These are phyloP conservation scores for Phoma sp. DNA, from an alignment of 2,329 filamentous ascomycete species.

Conservation along the genomic window DNA sequence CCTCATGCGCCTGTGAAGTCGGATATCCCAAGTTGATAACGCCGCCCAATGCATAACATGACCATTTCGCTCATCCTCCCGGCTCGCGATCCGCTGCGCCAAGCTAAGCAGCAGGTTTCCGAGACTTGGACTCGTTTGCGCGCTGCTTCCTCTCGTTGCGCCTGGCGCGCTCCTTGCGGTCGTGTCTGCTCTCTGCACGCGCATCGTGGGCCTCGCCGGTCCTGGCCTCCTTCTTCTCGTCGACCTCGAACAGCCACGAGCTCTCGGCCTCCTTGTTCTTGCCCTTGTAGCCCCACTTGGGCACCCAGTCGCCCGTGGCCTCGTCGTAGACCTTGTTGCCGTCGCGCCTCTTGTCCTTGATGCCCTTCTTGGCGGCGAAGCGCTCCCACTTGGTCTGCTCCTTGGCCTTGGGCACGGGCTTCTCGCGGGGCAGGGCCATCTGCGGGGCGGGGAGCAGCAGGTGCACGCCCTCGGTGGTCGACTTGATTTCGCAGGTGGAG, in stretches of 20 bases:
- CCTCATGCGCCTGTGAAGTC: conserved; percentile 19
- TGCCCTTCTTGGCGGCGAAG: conserved; percentile 97
- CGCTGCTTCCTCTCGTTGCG: conserved; percentile 53
- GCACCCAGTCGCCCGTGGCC: conserved; percentile 83
- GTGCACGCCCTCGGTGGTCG: conserved; percentile 73
- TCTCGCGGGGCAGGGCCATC: conserved; percentile 84
- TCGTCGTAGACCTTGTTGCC: conserved; percentile 86
- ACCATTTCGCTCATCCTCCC: conserved; percentile 17
- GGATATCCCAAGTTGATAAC: conserved; percentile 29
- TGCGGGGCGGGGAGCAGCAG: conserved; percentile 75
- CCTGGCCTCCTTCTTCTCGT: conserved; percentile 72
- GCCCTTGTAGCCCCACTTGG: conserved; percentile 94
- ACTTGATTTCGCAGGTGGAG: conserved; percentile 80
- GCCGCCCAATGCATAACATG: conserved; percentile 40
- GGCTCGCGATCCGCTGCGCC: conserved; percentile 14
- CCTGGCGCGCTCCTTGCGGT: conserved; percentile 58
- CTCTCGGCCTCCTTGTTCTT: conserved; percentile 83
- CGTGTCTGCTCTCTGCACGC: conserved; percentile 66
- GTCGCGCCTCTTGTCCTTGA: conserved; percentile 85
- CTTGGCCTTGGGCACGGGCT: conserved; percentile 83
- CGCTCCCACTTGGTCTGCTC: conserved; percentile 92
- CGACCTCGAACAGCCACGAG: conserved; percentile 92
- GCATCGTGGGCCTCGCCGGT: conserved; percentile 64
- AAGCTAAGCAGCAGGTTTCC: conserved; percentile 54
- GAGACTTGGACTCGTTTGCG: conserved; percentile 69